Conservation (phyloP, 306 rosid genomes). For the Canavalia ensiformis region DNA sequence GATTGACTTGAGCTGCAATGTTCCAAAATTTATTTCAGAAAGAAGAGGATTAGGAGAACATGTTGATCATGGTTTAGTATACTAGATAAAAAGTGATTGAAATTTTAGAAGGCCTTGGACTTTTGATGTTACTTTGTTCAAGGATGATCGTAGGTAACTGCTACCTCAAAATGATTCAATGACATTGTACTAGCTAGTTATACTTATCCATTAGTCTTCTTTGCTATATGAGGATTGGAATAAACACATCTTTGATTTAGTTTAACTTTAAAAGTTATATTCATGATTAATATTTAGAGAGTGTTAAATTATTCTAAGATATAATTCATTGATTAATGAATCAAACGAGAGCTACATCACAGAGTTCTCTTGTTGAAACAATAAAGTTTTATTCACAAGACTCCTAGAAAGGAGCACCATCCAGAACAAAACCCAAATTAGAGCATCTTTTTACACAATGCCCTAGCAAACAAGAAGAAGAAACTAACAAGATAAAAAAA, state of each 20-base stretch:
- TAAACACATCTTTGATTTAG: neutral
- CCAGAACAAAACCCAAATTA: slow-evolving; percentile 9
- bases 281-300: neutral
- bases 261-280: neutral
- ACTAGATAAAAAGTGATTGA: neutral
- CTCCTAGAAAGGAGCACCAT: slow-evolving; percentile 22
- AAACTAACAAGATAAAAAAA: neutral
- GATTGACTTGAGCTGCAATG: neutral
- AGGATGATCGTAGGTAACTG: neutral
- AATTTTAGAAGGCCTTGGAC: neutral
- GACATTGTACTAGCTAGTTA: neutral
- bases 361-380: slow-evolving; percentile 39
- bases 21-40: slow-evolving; percentile 20
- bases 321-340: slow-evolving; percentile 40
- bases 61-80: neutral
- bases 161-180: neutral
- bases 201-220: neutral
- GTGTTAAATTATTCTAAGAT: slow-evolving; percentile 28
- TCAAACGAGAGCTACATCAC: slow-evolving; percentile 26
- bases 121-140: neutral
- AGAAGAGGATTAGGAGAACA: neutral
- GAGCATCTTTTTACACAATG: slow-evolving; percentile 41
- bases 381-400: slow-evolving; percentile 31
- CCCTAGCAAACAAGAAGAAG: neutral
- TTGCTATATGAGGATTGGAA: slow-evolving; percentile 4